Evolutionary conservation across 441 rosid genomes (phyloP).

Genomic region (Macaranga tanarius): DNA sequence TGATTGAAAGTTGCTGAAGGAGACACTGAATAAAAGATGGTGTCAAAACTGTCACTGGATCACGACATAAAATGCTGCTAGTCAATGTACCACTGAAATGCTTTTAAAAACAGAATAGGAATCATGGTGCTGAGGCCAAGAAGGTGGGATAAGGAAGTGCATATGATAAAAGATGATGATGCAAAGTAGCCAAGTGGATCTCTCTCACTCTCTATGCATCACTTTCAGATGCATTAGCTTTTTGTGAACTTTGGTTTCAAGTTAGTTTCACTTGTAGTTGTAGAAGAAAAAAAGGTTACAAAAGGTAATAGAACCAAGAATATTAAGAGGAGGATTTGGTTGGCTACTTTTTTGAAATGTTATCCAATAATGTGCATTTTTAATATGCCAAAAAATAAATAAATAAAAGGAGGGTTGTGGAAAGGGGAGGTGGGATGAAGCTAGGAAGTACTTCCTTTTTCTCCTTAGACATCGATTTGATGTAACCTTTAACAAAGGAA

Average conservation of each 20-base stretch:
- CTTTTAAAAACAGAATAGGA: constrained; percentile 10
- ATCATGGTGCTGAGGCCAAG: constrained; percentile 9
- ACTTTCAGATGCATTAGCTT: constrained; percentile 12
- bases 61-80: constrained; percentile 10
- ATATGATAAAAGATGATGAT: constrained; percentile 19
- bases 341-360: constrained; percentile 17
- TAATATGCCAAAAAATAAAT: no score
- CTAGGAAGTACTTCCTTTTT: no score
- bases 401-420: no score
- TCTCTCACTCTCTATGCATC: neutral
- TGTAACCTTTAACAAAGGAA: no score
- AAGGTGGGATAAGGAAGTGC: constrained; percentile 4
- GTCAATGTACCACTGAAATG: constrained; percentile 5
- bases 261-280: neutral
- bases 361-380: neutral
- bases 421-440: no score
- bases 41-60: neutral
- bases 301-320: constrained; percentile 3
- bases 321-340: neutral
- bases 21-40: neutral
- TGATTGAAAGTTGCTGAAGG: constrained; percentile 7
- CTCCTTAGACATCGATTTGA: no score
- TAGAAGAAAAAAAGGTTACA: neutral
- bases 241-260: constrained; percentile 7
- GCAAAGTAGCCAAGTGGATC: constrained; percentile 12